Conservation (phyloP, 75 land plant genomes). For the Picea glauca region DNA sequence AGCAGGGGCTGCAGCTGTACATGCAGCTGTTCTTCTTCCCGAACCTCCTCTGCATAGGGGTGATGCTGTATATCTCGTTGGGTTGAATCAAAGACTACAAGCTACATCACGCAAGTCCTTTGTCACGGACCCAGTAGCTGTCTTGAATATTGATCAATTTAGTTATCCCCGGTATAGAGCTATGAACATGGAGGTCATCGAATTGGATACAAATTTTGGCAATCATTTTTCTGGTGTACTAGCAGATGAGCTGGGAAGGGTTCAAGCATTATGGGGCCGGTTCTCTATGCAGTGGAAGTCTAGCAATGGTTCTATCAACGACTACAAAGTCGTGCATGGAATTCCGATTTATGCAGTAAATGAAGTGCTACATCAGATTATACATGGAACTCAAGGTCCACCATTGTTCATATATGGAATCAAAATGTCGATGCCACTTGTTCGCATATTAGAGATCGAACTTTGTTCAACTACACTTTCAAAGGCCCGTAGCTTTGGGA, state of each 20-base stretch:
- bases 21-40: slow-evolving; percentile 25
- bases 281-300: slow-evolving; percentile 92
- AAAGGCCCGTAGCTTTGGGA: slow-evolving; percentile 86
- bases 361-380: slow-evolving; percentile 69
- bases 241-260: slow-evolving; percentile 43
- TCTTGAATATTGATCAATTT: no score
- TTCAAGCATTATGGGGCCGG: slow-evolving; percentile 95
- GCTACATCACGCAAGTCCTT: no score
- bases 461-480: slow-evolving; percentile 88
- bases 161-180: no score
- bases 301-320: slow-evolving; percentile 60
- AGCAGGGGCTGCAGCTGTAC: slow-evolving; percentile 28
- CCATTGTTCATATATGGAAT: slow-evolving; percentile 62
- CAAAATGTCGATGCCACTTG: slow-evolving; percentile 70
- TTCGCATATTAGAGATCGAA: slow-evolving; percentile 77
- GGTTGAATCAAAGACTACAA: no score
- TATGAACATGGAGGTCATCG: no score
- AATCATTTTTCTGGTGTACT: slow-evolving; percentile 28
- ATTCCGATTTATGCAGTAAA: slow-evolving; percentile 74
- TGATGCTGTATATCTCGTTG: background rate
- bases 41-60: slow-evolving; percentile 3
- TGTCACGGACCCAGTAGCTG: no score
- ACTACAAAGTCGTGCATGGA: slow-evolving; percentile 85
- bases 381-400: slow-evolving; percentile 54
- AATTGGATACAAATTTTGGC: slow-evolving; percentile 21